Evolutionary conservation across 2,329 filamentous ascomycete genomes (phyloP).

Genomic region (Penicillium concentricum): DNA sequence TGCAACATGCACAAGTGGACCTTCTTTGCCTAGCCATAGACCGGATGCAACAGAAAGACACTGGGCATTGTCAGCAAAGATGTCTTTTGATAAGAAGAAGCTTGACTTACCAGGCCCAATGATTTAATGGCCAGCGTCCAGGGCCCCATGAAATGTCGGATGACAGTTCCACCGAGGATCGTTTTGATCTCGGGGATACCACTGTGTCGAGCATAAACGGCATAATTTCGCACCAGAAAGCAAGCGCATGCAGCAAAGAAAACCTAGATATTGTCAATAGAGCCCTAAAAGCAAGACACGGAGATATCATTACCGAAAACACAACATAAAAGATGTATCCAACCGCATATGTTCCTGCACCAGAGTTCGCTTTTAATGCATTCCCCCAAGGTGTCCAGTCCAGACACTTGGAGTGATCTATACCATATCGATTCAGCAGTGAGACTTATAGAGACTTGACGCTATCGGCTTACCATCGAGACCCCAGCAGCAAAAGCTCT

Average conservation of each 20-base stretch:
- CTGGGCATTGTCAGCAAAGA: conserved; percentile 45
- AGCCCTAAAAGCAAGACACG: background rate
- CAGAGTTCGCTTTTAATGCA: conserved; percentile 65
- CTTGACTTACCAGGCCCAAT: conserved; percentile 68
- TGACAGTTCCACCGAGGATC: conserved; percentile 88
- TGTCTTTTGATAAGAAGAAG: background rate
- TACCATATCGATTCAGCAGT: conserved; percentile 14
- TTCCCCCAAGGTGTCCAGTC: conserved; percentile 87
- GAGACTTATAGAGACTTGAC: background rate
- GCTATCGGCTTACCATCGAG: conserved; percentile 60
- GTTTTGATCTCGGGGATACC: conserved; percentile 99
- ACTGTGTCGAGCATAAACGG: conserved; percentile 85
- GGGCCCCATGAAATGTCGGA: conserved; percentile 76
- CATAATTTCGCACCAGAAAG: conserved; percentile 78
- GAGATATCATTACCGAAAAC: conserved; percentile 65
- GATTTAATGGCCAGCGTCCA: conserved; percentile 93
- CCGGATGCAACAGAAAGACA: conserved; percentile 89
- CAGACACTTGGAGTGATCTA: conserved; percentile 71
- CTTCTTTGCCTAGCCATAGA: conserved; percentile 96
- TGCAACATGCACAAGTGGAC: conserved; percentile 90
- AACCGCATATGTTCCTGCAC: conserved; percentile 72
- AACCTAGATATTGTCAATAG: conserved; percentile 53
- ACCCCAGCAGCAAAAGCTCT: conserved; percentile 88
- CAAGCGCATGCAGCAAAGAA: conserved; percentile 76
- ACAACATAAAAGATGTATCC: conserved; percentile 84